Conservation (phyloP, 352 stramenopile genomes). For the Pythium guiyangense region DNA sequence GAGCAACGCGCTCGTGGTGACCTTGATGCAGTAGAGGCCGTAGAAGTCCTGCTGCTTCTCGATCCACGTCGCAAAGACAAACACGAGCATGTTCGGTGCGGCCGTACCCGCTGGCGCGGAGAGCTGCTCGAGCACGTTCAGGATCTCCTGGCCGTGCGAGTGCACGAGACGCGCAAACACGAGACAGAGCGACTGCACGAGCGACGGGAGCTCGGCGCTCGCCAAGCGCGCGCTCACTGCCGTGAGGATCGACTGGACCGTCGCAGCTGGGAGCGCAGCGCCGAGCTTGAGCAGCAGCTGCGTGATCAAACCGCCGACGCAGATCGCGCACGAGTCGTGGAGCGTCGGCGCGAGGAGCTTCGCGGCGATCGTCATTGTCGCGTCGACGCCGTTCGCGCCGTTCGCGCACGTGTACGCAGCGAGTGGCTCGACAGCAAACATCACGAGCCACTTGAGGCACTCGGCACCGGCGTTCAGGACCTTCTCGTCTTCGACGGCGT, state of each 20-base stretch:
- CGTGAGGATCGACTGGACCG: conserved; percentile 71
- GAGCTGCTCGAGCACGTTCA: conserved; percentile 70
- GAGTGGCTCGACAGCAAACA: conserved; percentile 67
- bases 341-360: conserved; percentile 62
- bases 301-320: conserved; percentile 72
- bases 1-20: conserved; percentile 71
- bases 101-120: conserved; percentile 22
- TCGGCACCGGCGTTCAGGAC: conserved; percentile 70
- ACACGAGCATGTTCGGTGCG: conserved; percentile 58
- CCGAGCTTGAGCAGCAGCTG: conserved; percentile 76
- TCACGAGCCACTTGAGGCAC: conserved; percentile 82
- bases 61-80: conserved; percentile 81
- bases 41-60: conserved; percentile 85
- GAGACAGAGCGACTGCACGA: conserved; percentile 78
- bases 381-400: conserved; percentile 55
- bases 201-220: conserved; percentile 57
- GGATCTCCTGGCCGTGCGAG: conserved; percentile 57
- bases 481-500: conserved; percentile 66
- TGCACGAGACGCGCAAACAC: conserved; percentile 80
- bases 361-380: conserved; percentile 59
- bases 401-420: conserved; percentile 37
- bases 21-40: conserved; percentile 79
- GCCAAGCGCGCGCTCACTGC: conserved; percentile 66
- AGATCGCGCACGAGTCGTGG: conserved; percentile 69
- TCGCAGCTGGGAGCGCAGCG: conserved; percentile 44